These are phyloP conservation scores for Chrysoporthe deuterocubensis DNA, from an alignment of 2,329 filamentous ascomycete species.

Conservation along the genomic window DNA sequence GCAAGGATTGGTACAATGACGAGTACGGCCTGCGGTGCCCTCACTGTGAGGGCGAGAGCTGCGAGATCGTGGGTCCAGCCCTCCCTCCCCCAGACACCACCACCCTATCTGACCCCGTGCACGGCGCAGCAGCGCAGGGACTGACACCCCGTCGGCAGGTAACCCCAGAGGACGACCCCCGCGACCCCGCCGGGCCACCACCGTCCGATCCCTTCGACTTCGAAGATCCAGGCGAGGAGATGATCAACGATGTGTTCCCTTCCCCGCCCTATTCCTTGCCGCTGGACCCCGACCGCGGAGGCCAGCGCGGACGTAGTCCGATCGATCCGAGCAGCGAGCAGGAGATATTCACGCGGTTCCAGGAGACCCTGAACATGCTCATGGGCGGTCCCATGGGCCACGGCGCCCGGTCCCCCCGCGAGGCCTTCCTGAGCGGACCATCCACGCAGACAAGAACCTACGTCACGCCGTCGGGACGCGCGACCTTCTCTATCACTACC, in stretches of 20 bases:
- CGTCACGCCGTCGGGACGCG: conserved; percentile 17
- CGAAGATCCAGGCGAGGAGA: conserved; percentile 62
- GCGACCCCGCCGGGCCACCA: conserved; percentile 41
- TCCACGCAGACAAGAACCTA: conserved; percentile 21
- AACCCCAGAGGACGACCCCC: conserved; percentile 64
- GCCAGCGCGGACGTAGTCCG: conserved; percentile 6
- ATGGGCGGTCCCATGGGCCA: conserved; percentile 40
- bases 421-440: conserved; percentile 3
- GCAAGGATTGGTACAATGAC: conserved; percentile 78
- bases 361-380: conserved; percentile 44
- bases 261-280: conserved; percentile 36
- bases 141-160: conserved; percentile 46
- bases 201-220: conserved; percentile 29
- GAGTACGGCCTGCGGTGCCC: conserved; percentile 74
- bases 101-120: neutral
- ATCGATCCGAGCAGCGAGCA: conserved; percentile 37
- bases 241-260: conserved; percentile 48
- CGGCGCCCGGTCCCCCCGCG: conserved; percentile 13
- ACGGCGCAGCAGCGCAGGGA: neutral
- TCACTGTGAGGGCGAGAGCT: conserved; percentile 75
- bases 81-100: neutral
- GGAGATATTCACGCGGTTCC: conserved; percentile 47
- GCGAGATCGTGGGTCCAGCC: conserved; percentile 74
- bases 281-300: neutral
- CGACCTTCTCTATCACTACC: conserved; percentile 28